Evolutionary conservation across 306 rosid genomes (phyloP), one percentile per base, ranked within the genome.

Genomic region (Begonia loranthoides): DNA sequence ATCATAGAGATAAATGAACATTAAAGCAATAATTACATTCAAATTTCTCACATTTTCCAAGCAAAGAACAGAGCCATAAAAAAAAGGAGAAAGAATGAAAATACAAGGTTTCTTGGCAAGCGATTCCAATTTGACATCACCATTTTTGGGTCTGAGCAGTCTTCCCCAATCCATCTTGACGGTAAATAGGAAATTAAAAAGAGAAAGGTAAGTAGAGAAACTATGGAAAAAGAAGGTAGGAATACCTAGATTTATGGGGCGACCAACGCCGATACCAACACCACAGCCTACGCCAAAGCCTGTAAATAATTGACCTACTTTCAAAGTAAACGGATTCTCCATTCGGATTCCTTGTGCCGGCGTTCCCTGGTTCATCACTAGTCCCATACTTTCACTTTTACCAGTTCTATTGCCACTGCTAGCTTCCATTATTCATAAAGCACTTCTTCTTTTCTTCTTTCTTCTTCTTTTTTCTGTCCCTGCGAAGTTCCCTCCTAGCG

Each of bases 201-300:
- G 6, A 45, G 60, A 50, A 12, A 24, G 14, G 12, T 13, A 15
- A 16, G 19, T 6, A 9, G 47, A 34, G 56, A 52, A 46, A 39
- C 21, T 6, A 34, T 11, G 6, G 24, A 49, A 9, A 38, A 16
- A 4, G 17, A 40, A 5, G 36, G 0, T 14, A 13, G 17, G n/a
- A 14, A 66, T 82, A 85, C 97, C 90, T 59, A 90, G 61, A 76
- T 90, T 85, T 52, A 90, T 64, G 66, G 97, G 97, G 66, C 87
- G 90, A 11, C 97, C 97, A 70, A 82, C 85, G 61, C 97, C 97
- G 74, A 90, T 80, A 41, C 97, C 97, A 41, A 80, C 72, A 51
- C 95, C 95, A 49, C 95, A 90, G 12, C 94, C 92, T 51, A 90
- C 50, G 67, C 97, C 97, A 69, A 90, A 90, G 64, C 95, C 97